phyloP scores from a whole-genome alignment of 2,329 filamentous ascomycete genomes.

The Colletotrichum acutatum region DNA sequence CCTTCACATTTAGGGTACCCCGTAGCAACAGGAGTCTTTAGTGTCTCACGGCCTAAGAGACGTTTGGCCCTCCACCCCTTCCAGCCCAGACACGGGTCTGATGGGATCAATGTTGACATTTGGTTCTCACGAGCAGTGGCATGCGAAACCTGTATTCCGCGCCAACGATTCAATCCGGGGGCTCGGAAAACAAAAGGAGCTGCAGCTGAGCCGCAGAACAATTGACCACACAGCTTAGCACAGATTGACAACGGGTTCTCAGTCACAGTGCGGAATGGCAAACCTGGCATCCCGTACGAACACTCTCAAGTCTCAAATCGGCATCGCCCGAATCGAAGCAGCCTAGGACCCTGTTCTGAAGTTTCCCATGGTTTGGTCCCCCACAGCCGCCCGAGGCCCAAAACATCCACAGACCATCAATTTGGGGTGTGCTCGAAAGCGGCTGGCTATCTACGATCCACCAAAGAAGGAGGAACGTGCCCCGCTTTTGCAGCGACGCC shows the following conservation, averaged over 20 bases:
- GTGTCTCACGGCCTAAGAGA: neutral
- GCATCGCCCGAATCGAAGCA: conserved; percentile 25
- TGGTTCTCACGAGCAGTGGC: neutral
- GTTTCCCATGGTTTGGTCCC: neutral
- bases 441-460: neutral
- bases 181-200: neutral
- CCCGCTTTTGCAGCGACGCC: conserved; percentile 13
- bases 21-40: neutral
- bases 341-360: conserved; percentile 19
- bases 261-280: neutral
- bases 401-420: conserved; percentile 7
- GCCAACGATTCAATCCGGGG: neutral
- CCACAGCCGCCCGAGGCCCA: conserved; percentile 5
- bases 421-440: conserved; percentile 2
- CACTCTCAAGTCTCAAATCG: neutral
- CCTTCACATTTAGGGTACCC: neutral
- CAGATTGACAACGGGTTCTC: neutral
- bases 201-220: neutral
- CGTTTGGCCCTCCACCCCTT: neutral
- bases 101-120: neutral
- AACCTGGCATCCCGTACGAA: neutral
- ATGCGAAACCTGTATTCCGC: neutral
- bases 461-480: conserved; percentile 4
- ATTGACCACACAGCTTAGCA: neutral
- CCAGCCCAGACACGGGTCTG: neutral